Evolutionary conservation across 2,329 filamentous ascomycete species (phyloP).

Genomic region (Fusarium sp.): DNA sequence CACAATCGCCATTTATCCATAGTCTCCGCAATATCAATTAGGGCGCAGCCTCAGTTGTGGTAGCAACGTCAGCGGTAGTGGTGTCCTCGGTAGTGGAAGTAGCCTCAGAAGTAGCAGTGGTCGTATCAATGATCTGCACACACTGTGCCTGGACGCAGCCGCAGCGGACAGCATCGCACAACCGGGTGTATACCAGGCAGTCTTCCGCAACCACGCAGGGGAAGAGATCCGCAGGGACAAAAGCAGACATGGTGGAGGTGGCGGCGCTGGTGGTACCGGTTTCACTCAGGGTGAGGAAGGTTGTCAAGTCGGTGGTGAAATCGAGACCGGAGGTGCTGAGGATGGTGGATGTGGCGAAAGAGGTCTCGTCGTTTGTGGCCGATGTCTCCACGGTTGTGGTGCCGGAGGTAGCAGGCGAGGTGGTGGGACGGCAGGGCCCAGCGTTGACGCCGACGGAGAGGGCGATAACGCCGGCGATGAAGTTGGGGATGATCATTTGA

Average conservation of each 20-base stretch:
- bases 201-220: not conserved
- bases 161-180: conserved; percentile 8
- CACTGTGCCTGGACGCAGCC: conserved; percentile 11
- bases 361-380: not conserved
- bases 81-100: too few relatives aligned
- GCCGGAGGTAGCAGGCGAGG: not conserved
- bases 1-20: too few relatives aligned
- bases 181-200: not conserved
- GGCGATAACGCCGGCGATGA: conserved; percentile 4
- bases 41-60: too few relatives aligned
- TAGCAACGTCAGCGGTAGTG: too few relatives aligned
- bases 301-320: conserved; percentile 4
- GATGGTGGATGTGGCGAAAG: not conserved
- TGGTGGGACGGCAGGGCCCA: conserved; percentile 7
- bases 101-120: not conserved
- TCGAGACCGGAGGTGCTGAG: not conserved
- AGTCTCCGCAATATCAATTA: too few relatives aligned
- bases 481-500: conserved; percentile 12
- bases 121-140: not conserved
- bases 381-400: not conserved
- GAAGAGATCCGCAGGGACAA: conserved; percentile 13
- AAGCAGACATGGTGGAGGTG: not conserved
- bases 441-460: conserved; percentile 7
- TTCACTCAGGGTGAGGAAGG: not conserved
- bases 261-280: not conserved